Percentiles rank a stretch among this genome's conserved stretches.
Evolutionary conservation across 2,329 filamentous ascomycete species (phyloP).

Genomic region (Spiromastix sp.): DNA sequence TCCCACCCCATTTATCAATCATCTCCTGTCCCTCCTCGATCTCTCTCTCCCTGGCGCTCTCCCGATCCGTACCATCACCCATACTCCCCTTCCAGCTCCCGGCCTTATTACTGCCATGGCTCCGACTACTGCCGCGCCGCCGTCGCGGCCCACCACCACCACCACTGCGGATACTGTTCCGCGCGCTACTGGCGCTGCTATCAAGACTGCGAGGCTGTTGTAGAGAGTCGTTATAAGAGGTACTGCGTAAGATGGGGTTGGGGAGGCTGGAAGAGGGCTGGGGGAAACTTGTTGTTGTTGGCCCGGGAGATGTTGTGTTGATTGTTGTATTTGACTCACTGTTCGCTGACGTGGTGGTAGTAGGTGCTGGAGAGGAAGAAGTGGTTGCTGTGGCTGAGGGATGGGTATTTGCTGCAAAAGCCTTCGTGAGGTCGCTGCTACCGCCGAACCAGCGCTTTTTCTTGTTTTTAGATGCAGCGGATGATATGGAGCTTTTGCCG

Average conservation of each 20-base stretch:
- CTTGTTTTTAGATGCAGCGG: slow-evolving; percentile 20
- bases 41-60: slow-evolving; percentile 24
- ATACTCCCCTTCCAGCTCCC: slow-evolving; percentile 21
- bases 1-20: slow-evolving; percentile 43
- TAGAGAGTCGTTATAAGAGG: slow-evolving; percentile 2
- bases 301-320: no score
- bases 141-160: no score
- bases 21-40: slow-evolving; percentile 35
- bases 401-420: slow-evolving; percentile 3
- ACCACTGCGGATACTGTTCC: slow-evolving; percentile 8
- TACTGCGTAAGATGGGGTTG: slow-evolving; percentile 2
- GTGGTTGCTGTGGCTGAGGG: slow-evolving; percentile 4
- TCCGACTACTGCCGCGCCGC: slow-evolving; percentile 5
- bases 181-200: slow-evolving; percentile 13
- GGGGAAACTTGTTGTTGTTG: no score
- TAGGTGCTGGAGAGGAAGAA: slow-evolving; percentile 3
- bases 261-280: slow-evolving; percentile 1
- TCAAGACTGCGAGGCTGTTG: slow-evolving; percentile 6
- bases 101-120: slow-evolving; percentile 4
- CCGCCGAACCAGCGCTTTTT: slow-evolving; percentile 27
- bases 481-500: slow-evolving; percentile 18
- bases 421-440: slow-evolving; percentile 7
- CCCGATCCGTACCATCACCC: slow-evolving; percentile 11
- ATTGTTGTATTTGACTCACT: not conserved
- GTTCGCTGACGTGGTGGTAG: not conserved